Evolutionary conservation across 208 protist genomes (phyloP), one percentile per base, ranked within the genome.

Genomic region (Wallacemonas sp.): DNA sequence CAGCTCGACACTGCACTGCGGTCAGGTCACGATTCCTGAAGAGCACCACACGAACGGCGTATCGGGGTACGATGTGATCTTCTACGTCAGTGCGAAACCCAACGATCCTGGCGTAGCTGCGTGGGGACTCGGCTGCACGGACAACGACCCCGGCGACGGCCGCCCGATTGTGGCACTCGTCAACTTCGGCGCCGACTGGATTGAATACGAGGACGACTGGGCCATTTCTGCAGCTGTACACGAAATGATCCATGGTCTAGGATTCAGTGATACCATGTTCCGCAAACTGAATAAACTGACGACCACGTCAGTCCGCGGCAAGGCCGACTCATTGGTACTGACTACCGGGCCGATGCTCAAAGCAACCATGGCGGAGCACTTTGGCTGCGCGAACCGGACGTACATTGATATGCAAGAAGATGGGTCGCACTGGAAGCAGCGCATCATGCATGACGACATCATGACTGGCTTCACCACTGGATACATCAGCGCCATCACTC

Each of bases 381-480:
- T 41, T 41, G 36, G 36, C 36, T 41, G 36, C 14, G 9, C 36
- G 6, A 41, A 41, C 14, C 36, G 36, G 9, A 14, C 6, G 36
- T 41, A 17, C 36, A n/a, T n/a, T n/a, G n/a, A n/a, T n/a, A 41
- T 41, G 6, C 9, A 41, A 14, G 14, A 17, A 17, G 36, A 41
- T 1, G 9, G 27, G n/a, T 91, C 83, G 12, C 85, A 94, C 70
- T 94, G 88, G 88, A 72, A 88, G 63, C 41, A 70, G 21, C 57
- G 74, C 21, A 76, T 74, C 30, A 62, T 76, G 17, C 65, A 66
- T 12, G n/a, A n/a, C n/a, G 76, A 92, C 27, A 85, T 85, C 23
- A 94, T 94, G 85, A 44, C 71, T 23, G n/a, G 81, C 66, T 4
- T 33, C 54, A 2, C 29, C 46, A 11, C 21, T 29, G 58, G 0